Evolutionary conservation across 2,329 filamentous ascomycete genomes (phyloP).

Genomic region (Calonectria naviculata): DNA sequence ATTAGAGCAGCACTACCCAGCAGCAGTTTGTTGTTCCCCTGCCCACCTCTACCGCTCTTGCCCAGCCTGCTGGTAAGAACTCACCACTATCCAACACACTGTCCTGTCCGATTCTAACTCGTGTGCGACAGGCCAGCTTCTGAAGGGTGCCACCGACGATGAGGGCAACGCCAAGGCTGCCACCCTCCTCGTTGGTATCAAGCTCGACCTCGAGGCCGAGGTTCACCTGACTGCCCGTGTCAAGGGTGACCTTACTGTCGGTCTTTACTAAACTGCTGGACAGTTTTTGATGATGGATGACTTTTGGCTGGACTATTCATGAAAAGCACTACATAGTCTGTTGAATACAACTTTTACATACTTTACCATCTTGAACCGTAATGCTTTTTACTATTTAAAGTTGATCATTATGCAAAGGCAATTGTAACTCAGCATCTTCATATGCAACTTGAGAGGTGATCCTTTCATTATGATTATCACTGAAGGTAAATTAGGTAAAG

Average conservation of each 20-base stretch:
- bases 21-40: neutral
- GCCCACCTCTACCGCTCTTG: neutral
- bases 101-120: neutral
- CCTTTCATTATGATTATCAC: too few species aligned
- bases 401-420: too few species aligned
- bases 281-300: slow-evolving; percentile 1
- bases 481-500: too few species aligned
- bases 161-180: slow-evolving; percentile 3
- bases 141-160: neutral
- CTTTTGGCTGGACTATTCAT: neutral
- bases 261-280: neutral
- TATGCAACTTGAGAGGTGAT: too few species aligned
- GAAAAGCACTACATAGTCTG: neutral
- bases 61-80: neutral
- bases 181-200: neutral
- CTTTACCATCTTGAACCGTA: too few species aligned
- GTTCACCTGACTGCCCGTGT: slow-evolving; percentile 1
- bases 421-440: too few species aligned
- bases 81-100: too few species aligned
- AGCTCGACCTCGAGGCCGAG: neutral
- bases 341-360: neutral
- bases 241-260: slow-evolving; percentile 1
- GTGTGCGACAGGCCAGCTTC: neutral
- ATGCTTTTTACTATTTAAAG: too few species aligned
- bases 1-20: neutral